Percentiles rank a stretch among this genome's conserved stretches.
phyloP scores from a whole-genome alignment of 2,329 filamentous ascomycete species.

The Trichophyton rubrum region DNA sequence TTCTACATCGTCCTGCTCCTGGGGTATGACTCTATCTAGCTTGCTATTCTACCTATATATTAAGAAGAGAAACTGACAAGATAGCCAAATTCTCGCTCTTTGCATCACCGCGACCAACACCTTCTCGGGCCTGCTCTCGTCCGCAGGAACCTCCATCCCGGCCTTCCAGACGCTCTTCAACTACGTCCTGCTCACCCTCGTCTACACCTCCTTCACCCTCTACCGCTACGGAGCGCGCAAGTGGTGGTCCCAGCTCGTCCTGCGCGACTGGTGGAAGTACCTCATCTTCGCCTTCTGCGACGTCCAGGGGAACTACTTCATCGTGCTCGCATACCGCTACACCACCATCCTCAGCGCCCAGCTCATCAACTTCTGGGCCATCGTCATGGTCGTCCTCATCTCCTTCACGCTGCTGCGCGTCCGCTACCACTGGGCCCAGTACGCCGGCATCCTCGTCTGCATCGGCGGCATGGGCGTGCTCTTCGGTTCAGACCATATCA shows the following conservation, averaged over 20 bases:
- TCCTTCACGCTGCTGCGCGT: conserved; percentile 67
- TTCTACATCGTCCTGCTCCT: conserved; percentile 76
- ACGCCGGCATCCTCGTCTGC: conserved; percentile 76
- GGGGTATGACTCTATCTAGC: conserved; percentile 38
- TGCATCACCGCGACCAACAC: conserved; percentile 92
- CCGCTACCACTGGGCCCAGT: conserved; percentile 77
- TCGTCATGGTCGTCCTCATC: conserved; percentile 76
- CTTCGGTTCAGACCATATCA: conserved; percentile 77
- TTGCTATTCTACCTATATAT: no score
- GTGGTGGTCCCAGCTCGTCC: conserved; percentile 52
- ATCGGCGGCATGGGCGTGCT: conserved; percentile 84
- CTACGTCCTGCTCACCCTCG: conserved; percentile 68
- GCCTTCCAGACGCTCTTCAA: conserved; percentile 95
- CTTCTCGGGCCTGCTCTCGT: conserved; percentile 62
- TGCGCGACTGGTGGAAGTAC: conserved; percentile 79
- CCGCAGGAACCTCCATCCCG: conserved; percentile 63
- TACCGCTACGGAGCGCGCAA: conserved; percentile 60
- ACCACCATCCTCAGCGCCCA: conserved; percentile 88
- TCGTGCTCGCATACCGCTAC: conserved; percentile 83
- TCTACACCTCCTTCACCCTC: conserved; percentile 71
- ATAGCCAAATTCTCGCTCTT: conserved; percentile 65
- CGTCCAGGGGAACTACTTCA: conserved; percentile 96
- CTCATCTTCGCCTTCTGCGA: conserved; percentile 86
- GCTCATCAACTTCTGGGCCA: conserved; percentile 97
- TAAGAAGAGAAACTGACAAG: not conserved